Percentiles rank a stretch among this genome's conserved stretches.
phyloP scores from a whole-genome alignment of 2,329 filamentous ascomycete species.

The Coniochaeta sp. region DNA sequence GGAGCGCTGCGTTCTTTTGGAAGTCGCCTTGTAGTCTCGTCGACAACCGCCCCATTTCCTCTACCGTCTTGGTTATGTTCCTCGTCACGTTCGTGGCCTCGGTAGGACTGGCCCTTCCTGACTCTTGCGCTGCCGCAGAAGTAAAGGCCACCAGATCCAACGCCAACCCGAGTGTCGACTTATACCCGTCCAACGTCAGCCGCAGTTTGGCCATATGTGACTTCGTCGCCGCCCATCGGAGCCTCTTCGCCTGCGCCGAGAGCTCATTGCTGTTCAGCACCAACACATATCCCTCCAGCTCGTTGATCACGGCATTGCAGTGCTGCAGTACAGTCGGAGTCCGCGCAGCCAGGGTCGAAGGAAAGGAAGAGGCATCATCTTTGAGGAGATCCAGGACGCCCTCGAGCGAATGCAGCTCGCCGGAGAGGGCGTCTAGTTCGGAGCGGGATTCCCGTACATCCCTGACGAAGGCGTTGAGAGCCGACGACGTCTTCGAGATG shows the following conservation, averaged over 20 bases:
- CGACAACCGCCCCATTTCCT: conserved; percentile 25
- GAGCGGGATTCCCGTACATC: conserved; percentile 32
- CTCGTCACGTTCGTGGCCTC: conserved; percentile 16
- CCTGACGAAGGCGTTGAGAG: conserved; percentile 28
- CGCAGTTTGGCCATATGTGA: conserved; percentile 24
- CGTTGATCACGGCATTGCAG: conserved; percentile 27
- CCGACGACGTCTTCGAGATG: conserved; percentile 23
- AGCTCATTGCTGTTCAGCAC: conserved; percentile 21
- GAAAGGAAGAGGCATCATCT: conserved; percentile 30
- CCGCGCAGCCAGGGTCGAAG: conserved; percentile 24
- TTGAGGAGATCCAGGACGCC: conserved; percentile 29
- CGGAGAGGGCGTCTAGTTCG: conserved; percentile 30
- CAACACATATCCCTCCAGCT: conserved; percentile 26
- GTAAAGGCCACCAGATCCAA: conserved; percentile 29
- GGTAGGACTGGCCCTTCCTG: background rate
- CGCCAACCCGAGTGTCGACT: conserved; percentile 28
- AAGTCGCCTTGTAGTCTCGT: conserved; percentile 31
- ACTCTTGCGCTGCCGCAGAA: conserved; percentile 7
- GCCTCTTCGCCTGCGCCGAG: conserved; percentile 28
- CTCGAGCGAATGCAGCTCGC: conserved; percentile 33
- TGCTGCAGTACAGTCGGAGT: conserved; percentile 27
- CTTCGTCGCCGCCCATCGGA: conserved; percentile 26
- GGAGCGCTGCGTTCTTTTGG: conserved; percentile 61
- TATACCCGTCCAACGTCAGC: conserved; percentile 29
- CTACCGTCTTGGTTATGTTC: conserved; percentile 25